phyloP scores from a whole-genome alignment of 2,329 filamentous ascomycete species.

The Neospermospora avenae region DNA sequence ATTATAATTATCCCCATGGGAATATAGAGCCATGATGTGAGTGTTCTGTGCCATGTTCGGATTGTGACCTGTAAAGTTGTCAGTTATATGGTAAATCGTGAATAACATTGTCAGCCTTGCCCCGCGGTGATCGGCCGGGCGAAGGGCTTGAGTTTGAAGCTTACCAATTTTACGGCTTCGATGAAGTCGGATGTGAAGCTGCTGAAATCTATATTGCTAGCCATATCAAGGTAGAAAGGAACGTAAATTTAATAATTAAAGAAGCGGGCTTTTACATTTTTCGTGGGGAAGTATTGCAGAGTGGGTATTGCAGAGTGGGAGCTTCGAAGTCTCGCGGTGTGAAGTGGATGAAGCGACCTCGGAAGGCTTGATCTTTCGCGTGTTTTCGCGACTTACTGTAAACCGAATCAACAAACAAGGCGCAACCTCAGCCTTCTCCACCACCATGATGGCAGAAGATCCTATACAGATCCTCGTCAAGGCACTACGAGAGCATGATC shows the following conservation, averaged over 20 bases:
- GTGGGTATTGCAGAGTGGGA: not conserved
- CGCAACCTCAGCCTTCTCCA: conserved; percentile 21
- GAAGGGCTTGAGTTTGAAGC: too few relatives aligned
- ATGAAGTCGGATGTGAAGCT: conserved; percentile 23
- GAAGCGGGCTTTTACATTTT: too few relatives aligned
- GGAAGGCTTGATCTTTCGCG: not conserved
- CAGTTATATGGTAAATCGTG: too few relatives aligned
- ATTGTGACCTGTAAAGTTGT: conserved; percentile 23
- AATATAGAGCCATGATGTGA: conserved; percentile 49
- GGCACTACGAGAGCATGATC: conserved; percentile 31
- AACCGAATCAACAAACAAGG: conserved; percentile 16
- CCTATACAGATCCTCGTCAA: conserved; percentile 26
- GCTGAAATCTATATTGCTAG: not conserved
- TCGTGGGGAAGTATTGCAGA: too few relatives aligned
- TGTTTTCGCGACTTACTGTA: conserved; percentile 5
- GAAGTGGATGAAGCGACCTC: not conserved
- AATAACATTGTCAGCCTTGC: conserved; percentile 18
- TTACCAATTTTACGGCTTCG: conserved; percentile 31
- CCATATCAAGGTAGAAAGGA: conserved; percentile 15
- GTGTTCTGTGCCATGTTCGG: conserved; percentile 32
- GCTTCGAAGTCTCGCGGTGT: not conserved
- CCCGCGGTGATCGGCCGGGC: not conserved
- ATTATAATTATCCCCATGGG: conserved; percentile 42
- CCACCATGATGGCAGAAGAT: conserved; percentile 24
- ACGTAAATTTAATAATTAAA: too few relatives aligned